Evolutionary conservation across 148 eudicot genomes (phyloP).

Genomic region (Rhododendron ovatum): DNA sequence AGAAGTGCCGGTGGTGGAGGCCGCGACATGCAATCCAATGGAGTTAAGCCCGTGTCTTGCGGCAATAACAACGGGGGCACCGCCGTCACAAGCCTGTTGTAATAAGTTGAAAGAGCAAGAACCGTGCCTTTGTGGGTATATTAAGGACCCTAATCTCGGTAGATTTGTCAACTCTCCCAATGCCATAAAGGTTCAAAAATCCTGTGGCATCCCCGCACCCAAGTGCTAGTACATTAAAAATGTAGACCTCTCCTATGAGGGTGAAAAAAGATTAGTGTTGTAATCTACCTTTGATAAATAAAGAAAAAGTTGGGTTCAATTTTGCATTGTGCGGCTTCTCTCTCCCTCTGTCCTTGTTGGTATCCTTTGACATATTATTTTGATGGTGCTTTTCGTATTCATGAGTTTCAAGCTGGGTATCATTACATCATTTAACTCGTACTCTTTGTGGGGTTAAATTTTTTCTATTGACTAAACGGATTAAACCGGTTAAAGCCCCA

Average conservation of each 20-base stretch:
- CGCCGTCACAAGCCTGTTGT: background rate
- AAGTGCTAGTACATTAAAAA: background rate
- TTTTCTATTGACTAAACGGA: no score
- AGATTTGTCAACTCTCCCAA: background rate
- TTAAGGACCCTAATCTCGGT: background rate
- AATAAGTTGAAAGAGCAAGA: background rate
- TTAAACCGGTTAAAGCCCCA: no score
- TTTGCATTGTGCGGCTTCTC: no score
- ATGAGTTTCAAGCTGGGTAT: no score
- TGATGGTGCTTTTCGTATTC: no score
- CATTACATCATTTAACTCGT: no score
- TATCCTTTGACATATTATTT: no score
- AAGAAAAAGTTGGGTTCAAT: no score
- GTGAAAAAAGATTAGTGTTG: background rate
- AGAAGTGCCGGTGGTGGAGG: background rate
- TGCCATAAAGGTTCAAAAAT: background rate
- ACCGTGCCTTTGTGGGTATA: background rate
- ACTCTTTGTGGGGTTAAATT: no score
- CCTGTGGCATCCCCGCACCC: background rate
- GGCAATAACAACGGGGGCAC: background rate
- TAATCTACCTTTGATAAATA: no score
- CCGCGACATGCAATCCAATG: background rate
- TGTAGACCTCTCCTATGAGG: background rate
- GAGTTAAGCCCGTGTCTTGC: background rate
- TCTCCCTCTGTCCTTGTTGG: no score